Percentiles rank a stretch among this genome's conserved stretches.
Evolutionary conservation across 768 basidiomycete genomes (phyloP).

Genomic region (Tubosaeta brunneosetosa): DNA sequence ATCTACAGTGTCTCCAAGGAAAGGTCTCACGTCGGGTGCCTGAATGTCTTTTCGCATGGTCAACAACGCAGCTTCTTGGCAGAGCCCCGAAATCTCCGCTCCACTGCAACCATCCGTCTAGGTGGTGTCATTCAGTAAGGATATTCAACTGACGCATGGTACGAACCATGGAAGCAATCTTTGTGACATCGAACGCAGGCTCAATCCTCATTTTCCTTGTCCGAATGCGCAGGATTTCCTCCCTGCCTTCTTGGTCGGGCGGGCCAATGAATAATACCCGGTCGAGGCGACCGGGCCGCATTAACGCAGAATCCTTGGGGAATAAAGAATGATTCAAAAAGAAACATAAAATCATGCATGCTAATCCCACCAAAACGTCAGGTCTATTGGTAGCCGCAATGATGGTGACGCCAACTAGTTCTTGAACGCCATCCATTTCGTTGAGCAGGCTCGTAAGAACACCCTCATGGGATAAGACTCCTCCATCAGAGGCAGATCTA

Average conservation of each 20-base stretch:
- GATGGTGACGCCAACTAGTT: conserved; percentile 89
- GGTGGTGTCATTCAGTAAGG: conserved; percentile 5
- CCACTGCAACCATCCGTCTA: conserved; percentile 96
- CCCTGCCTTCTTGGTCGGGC: conserved; percentile 72
- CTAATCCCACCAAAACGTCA: conserved; percentile 70
- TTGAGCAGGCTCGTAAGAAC: conserved; percentile 91
- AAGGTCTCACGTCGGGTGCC: conserved; percentile 59
- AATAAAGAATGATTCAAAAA: background rate
- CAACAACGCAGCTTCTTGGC: conserved; percentile 91
- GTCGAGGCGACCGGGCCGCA: conserved; percentile 93
- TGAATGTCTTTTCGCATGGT: conserved; percentile 88
- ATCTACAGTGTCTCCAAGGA: background rate
- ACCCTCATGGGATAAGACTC: conserved; percentile 69
- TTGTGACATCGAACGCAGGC: conserved; percentile 56
- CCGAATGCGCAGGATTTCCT: conserved; percentile 81
- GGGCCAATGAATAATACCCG: conserved; percentile 93
- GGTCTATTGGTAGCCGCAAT: conserved; percentile 96
- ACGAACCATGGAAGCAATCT: conserved; percentile 65
- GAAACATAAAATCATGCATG: background rate
- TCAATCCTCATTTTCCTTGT: conserved; percentile 78
- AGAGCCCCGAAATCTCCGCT: conserved; percentile 86
- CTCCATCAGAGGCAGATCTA: conserved; percentile 52
- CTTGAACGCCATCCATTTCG: conserved; percentile 98
- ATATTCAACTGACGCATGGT: background rate
- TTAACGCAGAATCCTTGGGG: conserved; percentile 82